Conservation (phyloP, 2,329 filamentous ascomycete species). For the Sclerotinia glacialis region DNA sequence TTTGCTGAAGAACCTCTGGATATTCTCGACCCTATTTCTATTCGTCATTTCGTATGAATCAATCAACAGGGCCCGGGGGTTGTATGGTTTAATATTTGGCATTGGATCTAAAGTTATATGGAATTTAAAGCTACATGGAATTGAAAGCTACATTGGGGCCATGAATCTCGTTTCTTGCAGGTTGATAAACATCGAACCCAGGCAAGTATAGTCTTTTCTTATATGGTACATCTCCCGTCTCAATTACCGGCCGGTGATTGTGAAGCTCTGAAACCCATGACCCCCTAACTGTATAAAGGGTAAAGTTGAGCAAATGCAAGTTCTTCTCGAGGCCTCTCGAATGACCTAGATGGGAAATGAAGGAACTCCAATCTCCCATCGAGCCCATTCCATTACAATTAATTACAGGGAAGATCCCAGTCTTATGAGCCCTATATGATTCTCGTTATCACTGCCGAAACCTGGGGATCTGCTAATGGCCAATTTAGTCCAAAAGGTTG, state of each 20-base stretch:
- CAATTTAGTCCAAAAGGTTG: background rate
- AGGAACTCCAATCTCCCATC: background rate
- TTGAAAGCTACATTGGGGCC: no score
- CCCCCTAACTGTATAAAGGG: background rate
- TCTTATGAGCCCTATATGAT: background rate
- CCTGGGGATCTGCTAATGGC: background rate
- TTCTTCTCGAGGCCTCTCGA: conserved; percentile 7
- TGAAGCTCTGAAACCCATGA: background rate
- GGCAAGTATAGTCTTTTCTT: no score
- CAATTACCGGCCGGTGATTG: background rate
- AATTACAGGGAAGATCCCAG: background rate
- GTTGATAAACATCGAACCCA: background rate
- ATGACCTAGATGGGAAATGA: conserved; percentile 1
- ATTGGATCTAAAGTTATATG: background rate
- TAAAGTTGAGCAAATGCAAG: background rate
- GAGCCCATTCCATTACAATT: background rate
- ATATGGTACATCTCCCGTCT: background rate
- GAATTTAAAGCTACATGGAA: no score
- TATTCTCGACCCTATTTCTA: background rate
- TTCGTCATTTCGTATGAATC: background rate
- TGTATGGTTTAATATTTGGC: background rate
- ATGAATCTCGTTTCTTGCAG: background rate
- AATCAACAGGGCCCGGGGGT: background rate
- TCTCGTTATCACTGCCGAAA: conserved; percentile 5
- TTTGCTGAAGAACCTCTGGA: background rate